A percentile compares a stretch with the other conserved stretches of the same genome.
Conservation (phyloP, 345 rosid genomes). For the Linum tenue region DNA sequence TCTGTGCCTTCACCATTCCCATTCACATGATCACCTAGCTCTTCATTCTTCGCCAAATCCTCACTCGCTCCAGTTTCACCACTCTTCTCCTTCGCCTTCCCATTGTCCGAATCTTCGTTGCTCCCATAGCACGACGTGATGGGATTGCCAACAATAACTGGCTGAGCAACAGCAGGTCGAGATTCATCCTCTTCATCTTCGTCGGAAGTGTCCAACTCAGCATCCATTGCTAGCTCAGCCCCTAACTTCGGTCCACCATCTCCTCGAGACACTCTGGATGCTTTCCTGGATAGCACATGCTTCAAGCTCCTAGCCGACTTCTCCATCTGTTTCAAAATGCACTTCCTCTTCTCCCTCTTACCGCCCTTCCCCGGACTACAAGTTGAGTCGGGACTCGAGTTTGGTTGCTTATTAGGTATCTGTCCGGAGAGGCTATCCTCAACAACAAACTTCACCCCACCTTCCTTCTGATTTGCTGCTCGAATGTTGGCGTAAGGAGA, state of each 20-base stretch:
- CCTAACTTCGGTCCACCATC: neutral
- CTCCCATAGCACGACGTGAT: neutral
- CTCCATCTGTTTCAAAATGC: slow-evolving; percentile 52
- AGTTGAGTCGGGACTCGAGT: slow-evolving; percentile 30
- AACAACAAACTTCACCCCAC: slow-evolving; percentile 36
- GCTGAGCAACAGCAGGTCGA: neutral
- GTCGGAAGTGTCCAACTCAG: neutral
- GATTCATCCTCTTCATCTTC: neutral
- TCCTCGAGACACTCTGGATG: slow-evolving; percentile 34
- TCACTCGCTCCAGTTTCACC: too few species aligned
- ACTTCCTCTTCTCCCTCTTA: slow-evolving; percentile 51
- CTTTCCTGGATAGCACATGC: slow-evolving; percentile 57
- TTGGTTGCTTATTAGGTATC: slow-evolving; percentile 24
- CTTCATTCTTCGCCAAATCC: neutral
- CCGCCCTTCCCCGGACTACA: slow-evolving; percentile 40
- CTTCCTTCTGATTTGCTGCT: slow-evolving; percentile 36
- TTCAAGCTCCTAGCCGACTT: slow-evolving; percentile 48
- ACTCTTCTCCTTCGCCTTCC: neutral
- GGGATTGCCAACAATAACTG: neutral
- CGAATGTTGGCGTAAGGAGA: slow-evolving; percentile 51
- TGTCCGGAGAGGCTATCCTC: slow-evolving; percentile 38
- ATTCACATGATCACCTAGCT: neutral
- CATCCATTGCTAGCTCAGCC: neutral
- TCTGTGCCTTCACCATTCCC: neutral
- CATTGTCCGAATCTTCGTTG: neutral